Percentiles rank a stretch among this genome's conserved stretches.
Conservation (phyloP, 2,329 filamentous ascomycete genomes). For the Aspergillus quadricinctus region DNA sequence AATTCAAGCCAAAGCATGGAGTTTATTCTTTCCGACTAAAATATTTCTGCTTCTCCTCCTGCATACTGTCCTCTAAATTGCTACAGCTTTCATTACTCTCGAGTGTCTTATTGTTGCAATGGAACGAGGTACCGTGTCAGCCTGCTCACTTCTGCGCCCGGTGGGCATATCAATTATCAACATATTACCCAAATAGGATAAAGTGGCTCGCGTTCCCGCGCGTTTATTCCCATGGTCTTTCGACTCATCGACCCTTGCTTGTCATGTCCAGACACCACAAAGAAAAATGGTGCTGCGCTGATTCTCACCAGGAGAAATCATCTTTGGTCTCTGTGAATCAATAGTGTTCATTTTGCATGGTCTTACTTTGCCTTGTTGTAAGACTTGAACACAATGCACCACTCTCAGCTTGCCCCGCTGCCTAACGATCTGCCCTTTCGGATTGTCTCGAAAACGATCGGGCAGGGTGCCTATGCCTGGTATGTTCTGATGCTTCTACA, state of each 20-base stretch:
- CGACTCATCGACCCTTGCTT: constrained; percentile 16
- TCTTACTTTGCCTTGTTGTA: constrained; percentile 4
- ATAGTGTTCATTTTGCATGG: background rate
- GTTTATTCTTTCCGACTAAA: background rate
- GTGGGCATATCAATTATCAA: constrained; percentile 24
- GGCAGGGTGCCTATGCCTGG: constrained; percentile 96
- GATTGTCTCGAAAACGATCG: constrained; percentile 93
- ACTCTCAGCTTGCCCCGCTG: constrained; percentile 86
- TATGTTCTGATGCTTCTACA: constrained; percentile 37
- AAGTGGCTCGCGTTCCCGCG: constrained; percentile 33
- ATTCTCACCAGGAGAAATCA: background rate
- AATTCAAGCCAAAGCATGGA: background rate
- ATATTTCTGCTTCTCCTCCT: background rate
- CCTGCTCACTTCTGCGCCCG: background rate
- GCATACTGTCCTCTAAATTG: background rate
- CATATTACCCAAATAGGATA: constrained; percentile 34
- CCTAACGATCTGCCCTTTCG: constrained; percentile 83
- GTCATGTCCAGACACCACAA: constrained; percentile 5
- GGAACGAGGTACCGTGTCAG: background rate
- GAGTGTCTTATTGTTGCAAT: background rate
- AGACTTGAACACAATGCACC: constrained; percentile 45
- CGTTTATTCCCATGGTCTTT: constrained; percentile 10
- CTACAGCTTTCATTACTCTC: background rate
- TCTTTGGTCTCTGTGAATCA: background rate
- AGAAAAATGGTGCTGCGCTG: background rate